Percentiles rank a stretch among this genome's conserved stretches.
Evolutionary conservation across 495 filamentous ascomycete genomes (phyloP).

Genomic region (Tuber aestivum): DNA sequence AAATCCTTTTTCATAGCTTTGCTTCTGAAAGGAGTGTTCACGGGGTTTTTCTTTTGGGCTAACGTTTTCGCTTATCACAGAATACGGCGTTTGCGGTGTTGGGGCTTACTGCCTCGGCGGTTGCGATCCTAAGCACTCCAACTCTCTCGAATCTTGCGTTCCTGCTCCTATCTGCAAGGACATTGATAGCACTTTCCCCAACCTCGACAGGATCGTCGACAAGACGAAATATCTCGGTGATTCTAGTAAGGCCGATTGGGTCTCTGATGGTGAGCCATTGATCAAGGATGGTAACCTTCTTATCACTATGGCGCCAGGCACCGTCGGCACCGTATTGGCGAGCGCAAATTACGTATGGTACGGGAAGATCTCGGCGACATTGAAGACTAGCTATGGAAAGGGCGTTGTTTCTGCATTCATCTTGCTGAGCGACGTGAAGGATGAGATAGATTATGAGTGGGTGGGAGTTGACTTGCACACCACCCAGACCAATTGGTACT

Average conservation of each 20-base stretch:
- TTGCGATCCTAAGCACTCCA: slow-evolving; percentile 80
- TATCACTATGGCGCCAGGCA: slow-evolving; percentile 77
- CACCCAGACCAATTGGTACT: slow-evolving; percentile 94
- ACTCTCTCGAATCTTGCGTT: slow-evolving; percentile 75
- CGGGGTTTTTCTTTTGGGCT: slow-evolving; percentile 12
- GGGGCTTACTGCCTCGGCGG: slow-evolving; percentile 95
- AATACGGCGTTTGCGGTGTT: slow-evolving; percentile 83
- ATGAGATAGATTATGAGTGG: slow-evolving; percentile 97
- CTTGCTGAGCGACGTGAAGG: slow-evolving; percentile 85
- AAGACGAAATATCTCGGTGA: slow-evolving; percentile 84
- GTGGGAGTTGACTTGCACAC: slow-evolving; percentile 70
- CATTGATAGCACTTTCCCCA: slow-evolving; percentile 64
- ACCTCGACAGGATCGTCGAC: slow-evolving; percentile 59
- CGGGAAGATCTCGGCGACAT: slow-evolving; percentile 75
- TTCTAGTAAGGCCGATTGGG: slow-evolving; percentile 72
- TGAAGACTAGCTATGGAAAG: slow-evolving; percentile 76
- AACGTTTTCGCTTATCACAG: slow-evolving; percentile 47
- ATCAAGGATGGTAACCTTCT: slow-evolving; percentile 59
- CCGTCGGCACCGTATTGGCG: slow-evolving; percentile 79
- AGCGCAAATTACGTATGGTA: slow-evolving; percentile 95
- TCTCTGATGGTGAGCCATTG: slow-evolving; percentile 69
- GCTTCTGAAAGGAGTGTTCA: neutral
- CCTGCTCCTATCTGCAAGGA: slow-evolving; percentile 74
- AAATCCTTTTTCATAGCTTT: neutral
- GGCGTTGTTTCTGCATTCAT: slow-evolving; percentile 97